Conservation (phyloP, 768 basidiomycete species). For the Xerocomellus chrysenteron region DNA sequence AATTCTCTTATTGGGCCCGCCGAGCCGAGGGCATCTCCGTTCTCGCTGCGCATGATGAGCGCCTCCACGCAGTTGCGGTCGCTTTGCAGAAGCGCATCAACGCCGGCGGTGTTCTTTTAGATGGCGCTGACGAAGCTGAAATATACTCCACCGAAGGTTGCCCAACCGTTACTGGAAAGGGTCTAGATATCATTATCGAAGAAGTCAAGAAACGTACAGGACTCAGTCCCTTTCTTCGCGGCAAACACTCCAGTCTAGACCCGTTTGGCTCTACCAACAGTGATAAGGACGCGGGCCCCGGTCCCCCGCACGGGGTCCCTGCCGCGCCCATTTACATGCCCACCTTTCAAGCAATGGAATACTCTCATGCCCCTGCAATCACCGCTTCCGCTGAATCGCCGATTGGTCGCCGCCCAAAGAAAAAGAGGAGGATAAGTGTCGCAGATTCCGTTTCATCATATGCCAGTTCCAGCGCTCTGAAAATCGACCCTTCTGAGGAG, state of each 20-base stretch:
- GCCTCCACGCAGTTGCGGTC: constrained; percentile 39
- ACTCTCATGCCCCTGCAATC: constrained; percentile 35
- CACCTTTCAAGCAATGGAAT: constrained; percentile 40
- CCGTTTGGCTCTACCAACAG: constrained; percentile 43
- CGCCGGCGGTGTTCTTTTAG: constrained; percentile 33
- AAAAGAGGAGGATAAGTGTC: constrained; percentile 37
- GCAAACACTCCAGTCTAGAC: constrained; percentile 51
- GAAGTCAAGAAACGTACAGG: constrained; percentile 49
- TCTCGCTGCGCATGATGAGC: constrained; percentile 40
- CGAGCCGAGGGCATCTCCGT: constrained; percentile 51
- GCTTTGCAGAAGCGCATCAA: constrained; percentile 43
- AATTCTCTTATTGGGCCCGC: constrained; percentile 56
- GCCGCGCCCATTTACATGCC: constrained; percentile 40
- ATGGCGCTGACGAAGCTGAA: constrained; percentile 23
- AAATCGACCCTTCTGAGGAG: constrained; percentile 26
- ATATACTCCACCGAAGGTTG: constrained; percentile 32
- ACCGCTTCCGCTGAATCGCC: constrained; percentile 30
- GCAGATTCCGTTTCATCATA: constrained; percentile 37
- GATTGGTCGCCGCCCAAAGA: constrained; percentile 30
- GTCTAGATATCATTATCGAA: constrained; percentile 49
- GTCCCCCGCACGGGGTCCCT: constrained; percentile 21
- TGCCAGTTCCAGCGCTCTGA: constrained; percentile 28
- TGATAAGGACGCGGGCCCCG: constrained; percentile 35
- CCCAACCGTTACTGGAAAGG: constrained; percentile 47
- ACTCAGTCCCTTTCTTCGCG: constrained; percentile 47